These are phyloP conservation scores for Aspergillus pseudoglaucus DNA, from an alignment of 2,329 filamentous ascomycete species.

Conservation along the genomic window DNA sequence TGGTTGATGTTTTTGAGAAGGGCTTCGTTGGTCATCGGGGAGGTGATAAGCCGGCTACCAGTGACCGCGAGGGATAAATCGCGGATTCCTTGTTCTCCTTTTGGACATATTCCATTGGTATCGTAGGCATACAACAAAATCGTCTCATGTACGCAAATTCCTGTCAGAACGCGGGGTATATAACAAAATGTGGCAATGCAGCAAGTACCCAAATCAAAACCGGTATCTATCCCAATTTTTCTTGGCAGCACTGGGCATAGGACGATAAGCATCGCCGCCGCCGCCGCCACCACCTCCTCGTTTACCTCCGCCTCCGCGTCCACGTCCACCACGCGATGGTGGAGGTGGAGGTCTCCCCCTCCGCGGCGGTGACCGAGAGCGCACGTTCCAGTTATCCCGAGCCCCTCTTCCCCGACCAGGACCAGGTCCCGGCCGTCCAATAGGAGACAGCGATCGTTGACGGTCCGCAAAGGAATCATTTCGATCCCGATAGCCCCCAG, in stretches of 20 bases:
- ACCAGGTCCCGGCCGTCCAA: conserved; percentile 12
- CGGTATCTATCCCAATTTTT: conserved; percentile 27
- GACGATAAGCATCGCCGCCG: conserved; percentile 23
- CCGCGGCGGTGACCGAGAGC: conserved; percentile 16
- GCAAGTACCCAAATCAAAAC: conserved; percentile 11
- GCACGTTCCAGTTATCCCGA: conserved; percentile 15
- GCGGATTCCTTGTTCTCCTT: background rate
- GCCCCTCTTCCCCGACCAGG: conserved; percentile 4
- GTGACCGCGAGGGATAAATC: conserved; percentile 4
- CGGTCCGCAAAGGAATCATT: conserved; percentile 18
- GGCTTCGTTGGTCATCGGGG: conserved; percentile 57
- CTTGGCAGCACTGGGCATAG: conserved; percentile 26
- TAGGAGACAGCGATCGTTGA: conserved; percentile 28
- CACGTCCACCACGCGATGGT: conserved; percentile 13
- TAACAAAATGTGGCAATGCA: background rate
- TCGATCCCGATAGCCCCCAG: conserved; percentile 21
- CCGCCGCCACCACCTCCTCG: conserved; percentile 8
- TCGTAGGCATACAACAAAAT: background rate
- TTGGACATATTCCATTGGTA: background rate
- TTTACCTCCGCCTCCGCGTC: conserved; percentile 14
- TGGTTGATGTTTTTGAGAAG: conserved; percentile 66
- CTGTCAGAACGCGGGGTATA: background rate
- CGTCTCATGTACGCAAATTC: background rate
- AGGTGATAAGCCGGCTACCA: conserved; percentile 12
- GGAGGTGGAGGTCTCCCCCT: conserved; percentile 10